Conservation (phyloP, 208 protist species). For the Wallacemonas sp. region DNA sequence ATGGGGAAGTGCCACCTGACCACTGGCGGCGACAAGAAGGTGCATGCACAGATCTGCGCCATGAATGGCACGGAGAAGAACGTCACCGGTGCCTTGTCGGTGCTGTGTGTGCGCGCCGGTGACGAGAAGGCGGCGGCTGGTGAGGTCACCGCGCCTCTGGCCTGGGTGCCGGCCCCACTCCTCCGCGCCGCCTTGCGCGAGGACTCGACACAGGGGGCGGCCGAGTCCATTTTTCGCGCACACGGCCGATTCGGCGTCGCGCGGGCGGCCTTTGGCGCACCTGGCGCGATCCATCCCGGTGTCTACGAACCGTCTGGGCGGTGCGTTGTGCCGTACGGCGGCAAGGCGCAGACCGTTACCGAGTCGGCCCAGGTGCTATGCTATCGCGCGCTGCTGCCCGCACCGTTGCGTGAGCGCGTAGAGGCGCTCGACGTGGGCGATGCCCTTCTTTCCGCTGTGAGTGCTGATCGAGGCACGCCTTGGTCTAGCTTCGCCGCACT, state of each 20-base stretch:
- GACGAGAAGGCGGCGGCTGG: neutral
- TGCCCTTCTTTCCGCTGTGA: conserved; percentile 14
- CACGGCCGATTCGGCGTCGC: conserved; percentile 33
- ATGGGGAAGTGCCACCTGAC: conserved; percentile 49
- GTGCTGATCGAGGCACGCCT: conserved; percentile 19
- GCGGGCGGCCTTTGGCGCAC: conserved; percentile 30
- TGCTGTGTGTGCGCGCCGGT: conserved; percentile 40
- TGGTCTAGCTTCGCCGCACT: conserved; percentile 36
- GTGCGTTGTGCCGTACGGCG: conserved; percentile 58
- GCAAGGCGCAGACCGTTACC: conserved; percentile 31
- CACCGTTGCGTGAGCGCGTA: conserved; percentile 4
- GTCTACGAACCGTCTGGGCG: conserved; percentile 41
- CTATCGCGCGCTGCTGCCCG: conserved; percentile 22
- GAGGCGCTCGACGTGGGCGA: conserved; percentile 17
- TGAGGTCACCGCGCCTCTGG: neutral
- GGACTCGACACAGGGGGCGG: neutral
- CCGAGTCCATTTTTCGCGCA: conserved; percentile 12
- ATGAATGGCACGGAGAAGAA: conserved; percentile 25
- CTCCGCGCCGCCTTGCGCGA: neutral
- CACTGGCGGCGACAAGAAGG: conserved; percentile 16
- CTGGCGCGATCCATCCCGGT: conserved; percentile 30
- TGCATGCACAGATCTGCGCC: conserved; percentile 37
- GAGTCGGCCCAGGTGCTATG: conserved; percentile 48
- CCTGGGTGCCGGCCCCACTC: conserved; percentile 35
- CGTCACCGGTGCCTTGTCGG: conserved; percentile 21